phyloP scores from a whole-genome alignment of 257 asterid species.

The Thymus quinquecostatus region DNA sequence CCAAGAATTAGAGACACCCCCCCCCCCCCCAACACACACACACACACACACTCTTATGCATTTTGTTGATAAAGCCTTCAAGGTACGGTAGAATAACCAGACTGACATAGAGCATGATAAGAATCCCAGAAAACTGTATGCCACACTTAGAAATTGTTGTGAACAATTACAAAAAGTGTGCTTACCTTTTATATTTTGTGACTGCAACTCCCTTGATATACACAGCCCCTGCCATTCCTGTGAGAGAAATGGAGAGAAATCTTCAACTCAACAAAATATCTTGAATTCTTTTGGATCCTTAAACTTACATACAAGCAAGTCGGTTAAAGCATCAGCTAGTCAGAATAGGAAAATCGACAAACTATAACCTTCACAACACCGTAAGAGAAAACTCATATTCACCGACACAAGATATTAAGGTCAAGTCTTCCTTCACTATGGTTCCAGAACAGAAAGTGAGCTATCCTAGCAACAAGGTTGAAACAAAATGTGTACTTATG shows the following conservation, averaged over 20 bases:
- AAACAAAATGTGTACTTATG: not conserved
- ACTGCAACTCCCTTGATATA: constrained; percentile 94
- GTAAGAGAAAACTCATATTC: too few species aligned
- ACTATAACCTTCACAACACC: too few species aligned
- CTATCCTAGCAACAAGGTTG: constrained; percentile 5
- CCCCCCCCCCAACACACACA: too few species aligned
- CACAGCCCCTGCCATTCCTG: constrained; percentile 99
- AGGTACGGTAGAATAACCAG: not conserved
- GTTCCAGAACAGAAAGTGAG: constrained; percentile 19
- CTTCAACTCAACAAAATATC: constrained; percentile 12
- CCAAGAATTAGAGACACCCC: not conserved
- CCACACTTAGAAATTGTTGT: not conserved
- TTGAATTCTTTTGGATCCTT: not conserved
- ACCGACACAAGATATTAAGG: not conserved
- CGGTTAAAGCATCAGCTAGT: constrained; percentile 1
- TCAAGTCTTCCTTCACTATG: not conserved
- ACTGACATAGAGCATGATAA: not conserved
- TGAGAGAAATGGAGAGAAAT: constrained; percentile 23
- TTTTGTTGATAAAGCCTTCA: constrained; percentile 13
- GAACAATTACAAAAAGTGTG: not conserved
- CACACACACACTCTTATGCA: not conserved
- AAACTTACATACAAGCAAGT: not conserved
- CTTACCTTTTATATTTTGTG: constrained; percentile 87
- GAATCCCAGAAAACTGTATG: constrained; percentile 4
- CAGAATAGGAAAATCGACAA: too few species aligned